Base-by-base conservation (phyloP, 2,329 filamentous ascomycete genomes). In the Huntiella bhutanensis region DNA sequence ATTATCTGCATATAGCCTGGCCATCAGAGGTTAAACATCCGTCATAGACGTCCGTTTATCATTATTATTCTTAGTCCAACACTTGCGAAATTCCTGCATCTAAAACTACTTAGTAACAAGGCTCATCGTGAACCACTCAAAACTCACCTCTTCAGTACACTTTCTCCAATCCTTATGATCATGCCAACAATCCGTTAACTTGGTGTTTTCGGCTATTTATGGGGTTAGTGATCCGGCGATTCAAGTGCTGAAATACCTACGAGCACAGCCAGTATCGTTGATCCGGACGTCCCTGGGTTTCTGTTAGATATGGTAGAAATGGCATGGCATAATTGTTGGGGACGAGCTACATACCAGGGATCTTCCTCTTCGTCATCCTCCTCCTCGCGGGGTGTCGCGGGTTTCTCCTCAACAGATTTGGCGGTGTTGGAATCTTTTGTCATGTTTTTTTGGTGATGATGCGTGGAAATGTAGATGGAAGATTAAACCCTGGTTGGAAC, bases 91-190 rank as follows among this genome's bases (percentile, higher is more conserved):
- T 2, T 72, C 70, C 58, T 91, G 80, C 82, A 96, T 92, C 88
- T 96, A 38, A 32, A 6, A 13, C 5, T 11, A 28, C 11, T 39
- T 16, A 40, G 19, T 33, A 43, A 35, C 16, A 19, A 13, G 4
- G 7, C 11, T 35, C 28, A 16, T 13, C 22, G 13, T 17, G 7
- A 45, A 40, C 35, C 6, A n/a, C 13, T 42, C 22, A 7, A 10
- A 47, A 65, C 81, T 67, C 61, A 93, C 88, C 75, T 96, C 88
- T 53, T 77, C 70, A 58, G 82, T 82, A 63, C 91, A 98, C 49
- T 72, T 70, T 54, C 91, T 71, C 88, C 91, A 98, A 60, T 98
- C 91, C 60, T 87, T 94, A 70, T 87, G 94, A 47, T 88, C 85
- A 58, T 76, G 94, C 62, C 92, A 94, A 63, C 91, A 98, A 60